phyloP scores from a whole-genome alignment of 306 rosid species.

The Pyrus betulifolia region DNA sequence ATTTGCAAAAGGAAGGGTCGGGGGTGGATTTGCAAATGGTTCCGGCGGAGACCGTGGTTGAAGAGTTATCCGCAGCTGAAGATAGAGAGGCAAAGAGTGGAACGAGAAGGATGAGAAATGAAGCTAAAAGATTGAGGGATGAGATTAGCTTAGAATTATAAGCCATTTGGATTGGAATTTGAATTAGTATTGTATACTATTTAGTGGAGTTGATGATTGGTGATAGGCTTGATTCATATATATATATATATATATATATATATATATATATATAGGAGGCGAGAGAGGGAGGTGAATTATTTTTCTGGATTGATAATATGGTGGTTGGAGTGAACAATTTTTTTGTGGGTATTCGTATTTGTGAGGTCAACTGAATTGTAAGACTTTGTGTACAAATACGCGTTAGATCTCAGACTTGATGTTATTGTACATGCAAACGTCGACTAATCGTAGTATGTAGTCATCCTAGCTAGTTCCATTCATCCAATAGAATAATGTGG shows the following conservation, averaged over 20 bases:
- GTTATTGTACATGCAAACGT: neutral
- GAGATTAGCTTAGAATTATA: constrained; percentile 11
- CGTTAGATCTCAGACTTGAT: constrained; percentile 10
- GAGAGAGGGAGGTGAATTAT: too few relatives aligned
- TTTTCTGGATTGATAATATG: neutral
- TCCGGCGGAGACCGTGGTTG: constrained; percentile 29
- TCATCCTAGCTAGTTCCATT: neutral
- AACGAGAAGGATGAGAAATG: constrained; percentile 22
- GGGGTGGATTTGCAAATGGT: constrained; percentile 59
- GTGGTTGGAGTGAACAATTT: neutral
- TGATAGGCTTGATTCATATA: neutral
- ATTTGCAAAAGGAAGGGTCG: constrained; percentile 66
- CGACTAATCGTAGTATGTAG: too few relatives aligned
- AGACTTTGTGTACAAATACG: constrained; percentile 5
- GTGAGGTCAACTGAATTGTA: constrained; percentile 13
- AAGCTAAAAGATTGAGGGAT: neutral
- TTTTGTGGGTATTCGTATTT: neutral
- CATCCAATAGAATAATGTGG: neutral
- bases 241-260: neutral
- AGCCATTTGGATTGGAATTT: constrained; percentile 21
- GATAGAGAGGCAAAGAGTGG: constrained; percentile 1
- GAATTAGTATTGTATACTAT: neutral
- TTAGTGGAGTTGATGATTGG: neutral
- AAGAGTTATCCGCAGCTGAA: constrained; percentile 12
- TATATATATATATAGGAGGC: neutral